A percentile compares a stretch with the other conserved stretches of the same genome.
phyloP scores from a whole-genome alignment of 2,329 filamentous ascomycete genomes.

The Diaporthe citriasiana region DNA sequence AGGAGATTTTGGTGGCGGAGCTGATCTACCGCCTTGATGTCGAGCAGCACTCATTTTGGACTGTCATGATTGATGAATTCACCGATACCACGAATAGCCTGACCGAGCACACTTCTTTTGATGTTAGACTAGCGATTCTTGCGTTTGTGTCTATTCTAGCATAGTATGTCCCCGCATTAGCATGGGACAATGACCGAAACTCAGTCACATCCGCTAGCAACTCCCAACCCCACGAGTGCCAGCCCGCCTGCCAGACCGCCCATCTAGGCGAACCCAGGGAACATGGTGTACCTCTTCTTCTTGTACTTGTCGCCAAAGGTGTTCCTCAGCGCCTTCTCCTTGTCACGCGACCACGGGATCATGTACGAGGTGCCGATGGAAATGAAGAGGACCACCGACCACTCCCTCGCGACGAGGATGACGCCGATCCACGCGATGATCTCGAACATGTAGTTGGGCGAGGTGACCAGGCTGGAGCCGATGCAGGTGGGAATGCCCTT shows the following conservation, averaged over 20 bases:
- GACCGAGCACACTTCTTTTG: neutral
- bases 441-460: slow-evolving; percentile 98
- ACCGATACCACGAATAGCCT: slow-evolving; percentile 45
- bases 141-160: slow-evolving; percentile 20
- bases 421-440: slow-evolving; percentile 88
- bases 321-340: slow-evolving; percentile 90
- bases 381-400: slow-evolving; percentile 83
- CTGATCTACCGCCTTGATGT: slow-evolving; percentile 59
- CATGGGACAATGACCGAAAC: neutral
- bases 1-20: slow-evolving; percentile 49
- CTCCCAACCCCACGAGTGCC: neutral
- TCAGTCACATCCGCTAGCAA: neutral
- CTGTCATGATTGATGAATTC: slow-evolving; percentile 37
- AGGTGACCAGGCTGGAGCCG: slow-evolving; percentile 89
- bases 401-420: slow-evolving; percentile 83
- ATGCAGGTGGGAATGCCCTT: slow-evolving; percentile 89
- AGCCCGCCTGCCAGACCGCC: neutral
- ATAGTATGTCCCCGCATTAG: neutral
- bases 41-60: slow-evolving; percentile 54
- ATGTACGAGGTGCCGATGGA: slow-evolving; percentile 82
- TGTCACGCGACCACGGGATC: slow-evolving; percentile 89
- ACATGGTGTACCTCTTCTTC: slow-evolving; percentile 88
- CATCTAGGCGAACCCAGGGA: slow-evolving; percentile 81
- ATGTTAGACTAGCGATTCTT: slow-evolving; percentile 19
- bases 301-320: slow-evolving; percentile 96